phyloP scores from a whole-genome alignment of 768 basidiomycete species.

The Mycena rebaudengoi region DNA sequence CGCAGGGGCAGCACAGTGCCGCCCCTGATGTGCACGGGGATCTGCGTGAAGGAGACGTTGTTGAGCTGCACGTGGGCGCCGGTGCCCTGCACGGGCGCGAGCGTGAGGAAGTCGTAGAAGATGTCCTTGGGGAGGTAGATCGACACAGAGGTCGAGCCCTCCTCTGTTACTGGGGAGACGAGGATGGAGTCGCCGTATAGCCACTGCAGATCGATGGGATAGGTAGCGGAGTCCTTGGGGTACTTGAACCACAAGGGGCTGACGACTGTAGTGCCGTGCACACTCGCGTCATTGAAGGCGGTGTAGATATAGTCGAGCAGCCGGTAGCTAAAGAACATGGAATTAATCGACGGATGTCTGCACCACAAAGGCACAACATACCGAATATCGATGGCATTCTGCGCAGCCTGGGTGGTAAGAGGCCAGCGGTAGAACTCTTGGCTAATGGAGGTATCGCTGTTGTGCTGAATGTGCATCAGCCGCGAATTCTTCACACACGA shows the following conservation, averaged over 20 bases:
- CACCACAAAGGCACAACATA: slow-evolving; percentile 37
- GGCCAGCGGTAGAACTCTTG: slow-evolving; percentile 80
- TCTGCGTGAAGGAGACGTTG: slow-evolving; percentile 62
- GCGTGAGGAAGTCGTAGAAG: slow-evolving; percentile 71
- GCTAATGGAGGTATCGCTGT: slow-evolving; percentile 51
- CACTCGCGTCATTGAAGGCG: slow-evolving; percentile 65
- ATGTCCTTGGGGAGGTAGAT: slow-evolving; percentile 70
- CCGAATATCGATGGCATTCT: slow-evolving; percentile 68
- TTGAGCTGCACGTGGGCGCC: slow-evolving; percentile 54
- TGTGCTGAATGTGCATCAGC: slow-evolving; percentile 19
- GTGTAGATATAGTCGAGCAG: slow-evolving; percentile 79
- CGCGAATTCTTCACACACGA: neutral
- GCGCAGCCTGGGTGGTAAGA: slow-evolving; percentile 63
- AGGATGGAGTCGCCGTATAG: slow-evolving; percentile 74
- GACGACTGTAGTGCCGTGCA: slow-evolving; percentile 72
- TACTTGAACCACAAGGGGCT: slow-evolving; percentile 74
- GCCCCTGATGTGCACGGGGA: slow-evolving; percentile 70
- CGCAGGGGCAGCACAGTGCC: slow-evolving; percentile 69
- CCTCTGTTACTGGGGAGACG: slow-evolving; percentile 72
- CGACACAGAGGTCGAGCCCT: slow-evolving; percentile 63
- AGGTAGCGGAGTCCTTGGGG: slow-evolving; percentile 67
- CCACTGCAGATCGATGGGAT: slow-evolving; percentile 71
- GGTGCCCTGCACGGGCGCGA: slow-evolving; percentile 55
- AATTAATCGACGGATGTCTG: neutral
- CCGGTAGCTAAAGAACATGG: slow-evolving; percentile 56